Percentiles rank a stretch among this genome's conserved stretches.
Conservation (phyloP, 768 basidiomycete genomes). For the Amanita pseudoporphyria region DNA sequence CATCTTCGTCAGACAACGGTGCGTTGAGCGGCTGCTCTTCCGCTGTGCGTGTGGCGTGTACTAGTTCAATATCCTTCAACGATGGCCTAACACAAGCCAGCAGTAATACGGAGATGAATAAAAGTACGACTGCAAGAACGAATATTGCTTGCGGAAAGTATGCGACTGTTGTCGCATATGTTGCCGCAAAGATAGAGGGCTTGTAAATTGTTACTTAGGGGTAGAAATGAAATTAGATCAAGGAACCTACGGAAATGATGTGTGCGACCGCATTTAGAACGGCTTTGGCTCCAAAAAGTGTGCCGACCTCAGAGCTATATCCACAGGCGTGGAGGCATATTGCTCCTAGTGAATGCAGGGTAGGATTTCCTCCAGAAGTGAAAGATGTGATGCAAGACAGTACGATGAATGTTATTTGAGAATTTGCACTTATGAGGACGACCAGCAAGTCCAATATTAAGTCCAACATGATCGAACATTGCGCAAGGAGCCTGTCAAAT, state of each 20-base stretch:
- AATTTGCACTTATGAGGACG: slow-evolving; percentile 39
- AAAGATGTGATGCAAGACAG: slow-evolving; percentile 56
- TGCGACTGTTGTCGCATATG: slow-evolving; percentile 57
- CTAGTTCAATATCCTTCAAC: slow-evolving; percentile 16
- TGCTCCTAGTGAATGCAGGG: slow-evolving; percentile 61
- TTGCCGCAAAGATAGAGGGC: slow-evolving; percentile 61
- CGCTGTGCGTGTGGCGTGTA: neutral
- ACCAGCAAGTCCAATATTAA: slow-evolving; percentile 56
- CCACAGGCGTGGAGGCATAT: slow-evolving; percentile 53
- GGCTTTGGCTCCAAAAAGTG: slow-evolving; percentile 64
- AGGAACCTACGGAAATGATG: slow-evolving; percentile 40
- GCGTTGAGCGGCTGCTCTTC: neutral
- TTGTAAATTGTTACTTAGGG: slow-evolving; percentile 16
- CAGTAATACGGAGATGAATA: slow-evolving; percentile 37
- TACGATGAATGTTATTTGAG: slow-evolving; percentile 42
- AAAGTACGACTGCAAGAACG: slow-evolving; percentile 44
- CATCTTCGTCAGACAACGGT: neutral
- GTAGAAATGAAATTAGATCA: neutral
- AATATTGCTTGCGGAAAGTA: slow-evolving; percentile 64
- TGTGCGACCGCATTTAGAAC: slow-evolving; percentile 58
- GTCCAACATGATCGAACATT: slow-evolving; percentile 57
- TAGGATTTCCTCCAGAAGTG: slow-evolving; percentile 60
- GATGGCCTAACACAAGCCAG: slow-evolving; percentile 27
- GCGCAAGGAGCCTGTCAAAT: slow-evolving; percentile 63
- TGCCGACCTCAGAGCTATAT: slow-evolving; percentile 38